Evolutionary conservation across 495 filamentous ascomycete species (phyloP).

Genomic region (Mycothermus thermophilus): DNA sequence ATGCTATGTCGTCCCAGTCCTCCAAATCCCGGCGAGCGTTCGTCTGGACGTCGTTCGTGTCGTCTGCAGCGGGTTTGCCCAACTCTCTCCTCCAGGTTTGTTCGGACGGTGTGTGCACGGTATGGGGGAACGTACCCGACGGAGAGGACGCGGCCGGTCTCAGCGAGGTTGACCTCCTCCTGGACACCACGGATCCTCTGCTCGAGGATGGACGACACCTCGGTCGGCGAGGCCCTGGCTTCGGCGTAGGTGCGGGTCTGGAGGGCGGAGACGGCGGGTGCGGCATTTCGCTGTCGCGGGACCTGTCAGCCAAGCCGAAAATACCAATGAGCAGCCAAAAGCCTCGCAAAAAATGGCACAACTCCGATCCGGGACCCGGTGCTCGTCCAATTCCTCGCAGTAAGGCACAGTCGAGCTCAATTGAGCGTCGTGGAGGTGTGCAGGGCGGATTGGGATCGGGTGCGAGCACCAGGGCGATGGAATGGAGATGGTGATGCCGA

Average conservation of each 20-base stretch:
- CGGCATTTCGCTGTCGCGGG: conserved; percentile 64
- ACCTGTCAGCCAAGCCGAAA: conserved; percentile 40
- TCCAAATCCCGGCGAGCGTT: no score
- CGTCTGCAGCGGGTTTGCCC: no score
- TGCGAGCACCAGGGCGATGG: conserved; percentile 22
- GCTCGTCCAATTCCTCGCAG: conserved; percentile 11
- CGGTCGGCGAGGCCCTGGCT: conserved; percentile 88
- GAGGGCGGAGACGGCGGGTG: conserved; percentile 60
- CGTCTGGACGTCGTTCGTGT: no score
- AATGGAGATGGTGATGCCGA: conserved; percentile 26
- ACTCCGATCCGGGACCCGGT: conserved; percentile 24
- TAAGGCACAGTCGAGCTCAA: conserved; percentile 25
- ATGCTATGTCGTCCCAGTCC: no score
- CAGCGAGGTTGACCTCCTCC: conserved; percentile 90
- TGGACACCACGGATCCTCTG: conserved; percentile 95
- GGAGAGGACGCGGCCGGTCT: conserved; percentile 97
- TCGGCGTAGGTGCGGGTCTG: conserved; percentile 88
- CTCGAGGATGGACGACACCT: conserved; percentile 98
- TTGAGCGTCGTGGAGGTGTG: conserved; percentile 26
- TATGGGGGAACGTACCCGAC: conserved; percentile 92
- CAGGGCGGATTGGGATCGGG: conserved; percentile 21
- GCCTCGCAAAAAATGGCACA: conserved; percentile 21
- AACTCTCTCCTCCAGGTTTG: no score
- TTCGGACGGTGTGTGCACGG: no score
- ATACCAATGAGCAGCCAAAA: conserved; percentile 24